These are phyloP conservation scores for Teunomyces funiuensis DNA, from an alignment of 805 yeast species.

Conservation along the genomic window DNA sequence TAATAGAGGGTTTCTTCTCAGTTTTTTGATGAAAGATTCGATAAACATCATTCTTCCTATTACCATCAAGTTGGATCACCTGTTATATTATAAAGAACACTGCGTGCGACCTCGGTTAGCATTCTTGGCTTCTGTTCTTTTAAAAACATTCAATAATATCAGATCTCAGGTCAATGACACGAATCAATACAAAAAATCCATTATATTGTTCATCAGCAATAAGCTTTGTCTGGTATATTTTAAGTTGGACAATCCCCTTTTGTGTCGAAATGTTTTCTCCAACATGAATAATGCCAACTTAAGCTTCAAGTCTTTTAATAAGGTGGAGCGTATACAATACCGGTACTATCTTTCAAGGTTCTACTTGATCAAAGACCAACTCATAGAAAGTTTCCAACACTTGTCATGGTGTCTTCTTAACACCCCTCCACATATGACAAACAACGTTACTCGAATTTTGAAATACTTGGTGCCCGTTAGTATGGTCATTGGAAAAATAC, in stretches of 20 bases:
- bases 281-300: conserved; percentile 56
- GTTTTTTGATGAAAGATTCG: conserved; percentile 34
- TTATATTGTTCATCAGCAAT: conserved; percentile 54
- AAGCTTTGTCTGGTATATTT: conserved; percentile 58
- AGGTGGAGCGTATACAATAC: conserved; percentile 49
- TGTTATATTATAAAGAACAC: conserved; percentile 43
- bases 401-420: conserved; percentile 53
- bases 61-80: conserved; percentile 37
- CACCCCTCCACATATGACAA: conserved; percentile 30
- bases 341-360: conserved; percentile 55
- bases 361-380: conserved; percentile 52
- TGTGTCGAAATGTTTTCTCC: conserved; percentile 61
- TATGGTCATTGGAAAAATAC: conserved; percentile 54
- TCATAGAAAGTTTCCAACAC: conserved; percentile 49
- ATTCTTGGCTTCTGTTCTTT: conserved; percentile 51
- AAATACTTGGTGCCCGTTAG: conserved; percentile 52
- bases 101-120: conserved; percentile 45
- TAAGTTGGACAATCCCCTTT: conserved; percentile 51
- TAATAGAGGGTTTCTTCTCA: conserved; percentile 37
- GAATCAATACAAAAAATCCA: conserved; percentile 43
- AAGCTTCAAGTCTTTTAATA: conserved; percentile 39
- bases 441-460: conserved; percentile 44
- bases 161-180: conserved; percentile 46
- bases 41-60: conserved; percentile 45
- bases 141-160: conserved; percentile 61